Base-by-base conservation (phyloP, 345 rosid genomes). In the Lepidium aucheri region DNA sequence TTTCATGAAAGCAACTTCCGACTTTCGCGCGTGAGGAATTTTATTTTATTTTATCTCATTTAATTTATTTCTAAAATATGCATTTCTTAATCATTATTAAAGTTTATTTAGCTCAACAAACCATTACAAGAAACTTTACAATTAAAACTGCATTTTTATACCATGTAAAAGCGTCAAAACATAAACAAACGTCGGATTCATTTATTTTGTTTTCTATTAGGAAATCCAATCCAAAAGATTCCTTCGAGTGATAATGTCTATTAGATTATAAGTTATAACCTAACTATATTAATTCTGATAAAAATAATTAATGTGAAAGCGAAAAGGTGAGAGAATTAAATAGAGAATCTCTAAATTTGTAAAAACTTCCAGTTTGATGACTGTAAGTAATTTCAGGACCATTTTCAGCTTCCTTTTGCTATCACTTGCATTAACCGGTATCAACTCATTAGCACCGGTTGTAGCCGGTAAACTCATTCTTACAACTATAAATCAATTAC, bases 1-100 rank as follows among this genome's bases (percentile, higher is more conserved):
- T 39, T 57, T 33, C 16, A 53, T 57, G 76, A 72, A 32, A 72
- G 76, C 67, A 65, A 65, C 76, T 72, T 58, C 71, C 76, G 53
- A 56, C 0, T 50, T 57, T 72, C 53, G 39, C 46, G 76, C 71
- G 49, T 65, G n/a, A n/a, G n/a, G n/a, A n/a, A n/a, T n/a, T n/a
- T n/a, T n/a, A n/a, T n/a, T n/a, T n/a, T n/a, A n/a, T n/a, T n/a
- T n/a, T n/a, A n/a, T n/a, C n/a, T n/a, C n/a, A n/a, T n/a, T n/a
- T n/a, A n/a, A n/a, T n/a, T n/a, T n/a, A n/a, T n/a, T n/a, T n/a
- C n/a, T 8, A 17, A 42, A 9, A 45, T 18, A 18, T 45, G 5
- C 60, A 17, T 34, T 16, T 53, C 22, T n/a, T 52, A 12, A 22
- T 49, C 53, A 49, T 49, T 24, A 26, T 18, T 10, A 33, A 20